These are phyloP conservation scores for Toxicodendron radicans DNA, from an alignment of 345 rosid genomes.

Conservation along the genomic window DNA sequence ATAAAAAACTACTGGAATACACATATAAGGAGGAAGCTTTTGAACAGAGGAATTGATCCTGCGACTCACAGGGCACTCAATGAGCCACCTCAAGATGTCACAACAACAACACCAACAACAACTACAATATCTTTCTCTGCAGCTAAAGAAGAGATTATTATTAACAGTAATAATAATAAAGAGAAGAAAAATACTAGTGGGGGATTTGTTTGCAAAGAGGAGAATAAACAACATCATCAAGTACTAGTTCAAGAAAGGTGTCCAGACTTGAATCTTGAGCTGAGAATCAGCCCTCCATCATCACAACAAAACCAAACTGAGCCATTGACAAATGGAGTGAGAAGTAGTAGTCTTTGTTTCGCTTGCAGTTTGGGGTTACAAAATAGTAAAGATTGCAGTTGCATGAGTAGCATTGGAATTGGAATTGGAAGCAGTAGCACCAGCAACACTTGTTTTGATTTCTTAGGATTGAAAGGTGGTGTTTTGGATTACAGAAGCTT, in stretches of 20 bases:
- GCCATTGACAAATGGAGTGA: constrained; percentile 26
- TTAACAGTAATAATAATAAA: background rate
- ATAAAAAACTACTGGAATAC: constrained; percentile 83
- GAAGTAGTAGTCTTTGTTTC: constrained; percentile 31
- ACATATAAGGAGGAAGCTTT: constrained; percentile 64
- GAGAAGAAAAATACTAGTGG: constrained; percentile 16
- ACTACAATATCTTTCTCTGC: constrained; percentile 42
- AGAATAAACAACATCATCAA: constrained; percentile 9
- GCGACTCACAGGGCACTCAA: constrained; percentile 54
- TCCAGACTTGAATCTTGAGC: constrained; percentile 85
- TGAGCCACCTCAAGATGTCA: constrained; percentile 30
- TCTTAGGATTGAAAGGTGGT: constrained; percentile 72
- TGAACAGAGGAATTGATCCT: constrained; percentile 70
- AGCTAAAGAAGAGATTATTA: constrained; percentile 15
- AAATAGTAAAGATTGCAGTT: constrained; percentile 59
- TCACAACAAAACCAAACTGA: constrained; percentile 37
- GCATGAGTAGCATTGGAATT: constrained; percentile 26
- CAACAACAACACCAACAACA: background rate
- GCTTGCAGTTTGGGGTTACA: constrained; percentile 55
- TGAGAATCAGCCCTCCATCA: constrained; percentile 78
- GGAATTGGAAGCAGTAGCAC: constrained; percentile 29
- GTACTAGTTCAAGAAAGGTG: constrained; percentile 41
- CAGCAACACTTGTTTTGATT: constrained; percentile 53
- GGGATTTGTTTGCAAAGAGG: constrained; percentile 33
- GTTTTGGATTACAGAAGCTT: constrained; percentile 63